These are phyloP conservation scores for Phialophora chinensis DNA, from an alignment of 2,329 filamentous ascomycete genomes.

Conservation along the genomic window DNA sequence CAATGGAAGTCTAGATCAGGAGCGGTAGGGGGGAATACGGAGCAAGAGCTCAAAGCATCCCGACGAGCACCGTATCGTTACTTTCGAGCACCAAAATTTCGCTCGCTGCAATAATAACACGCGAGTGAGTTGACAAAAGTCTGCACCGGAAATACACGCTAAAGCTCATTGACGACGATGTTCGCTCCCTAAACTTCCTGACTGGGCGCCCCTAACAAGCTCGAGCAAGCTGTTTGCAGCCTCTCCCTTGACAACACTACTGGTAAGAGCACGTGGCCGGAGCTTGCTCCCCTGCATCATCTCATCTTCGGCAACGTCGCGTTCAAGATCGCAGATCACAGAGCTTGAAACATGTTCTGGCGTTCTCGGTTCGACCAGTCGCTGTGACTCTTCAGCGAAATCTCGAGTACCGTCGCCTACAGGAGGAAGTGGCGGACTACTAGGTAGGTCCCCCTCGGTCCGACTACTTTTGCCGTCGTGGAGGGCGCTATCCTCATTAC, in stretches of 20 bases:
- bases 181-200: slow-evolving; percentile 23
- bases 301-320: not conserved
- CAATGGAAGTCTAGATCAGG: too few species aligned
- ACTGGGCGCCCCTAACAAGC: slow-evolving; percentile 34
- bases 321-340: not conserved
- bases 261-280: slow-evolving; percentile 30
- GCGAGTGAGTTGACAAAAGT: not conserved
- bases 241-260: slow-evolving; percentile 40
- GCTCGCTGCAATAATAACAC: too few species aligned
- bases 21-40: too few species aligned
- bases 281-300: slow-evolving; percentile 11
- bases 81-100: too few species aligned
- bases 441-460: slow-evolving; percentile 18
- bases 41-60: too few species aligned
- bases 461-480: not conserved
- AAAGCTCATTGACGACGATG: not conserved
- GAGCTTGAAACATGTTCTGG: slow-evolving; percentile 33
- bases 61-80: too few species aligned
- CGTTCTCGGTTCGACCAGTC: slow-evolving; percentile 21
- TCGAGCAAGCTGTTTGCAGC: slow-evolving; percentile 39
- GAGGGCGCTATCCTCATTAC: slow-evolving; percentile 7
- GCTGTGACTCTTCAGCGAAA: not conserved
- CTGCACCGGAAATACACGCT: not conserved
- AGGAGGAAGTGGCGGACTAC: slow-evolving; percentile 30
- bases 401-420: not conserved